Evolutionary conservation across 352 stramenopile genomes (phyloP).

Genomic region (Globisporangium middletonii): DNA sequence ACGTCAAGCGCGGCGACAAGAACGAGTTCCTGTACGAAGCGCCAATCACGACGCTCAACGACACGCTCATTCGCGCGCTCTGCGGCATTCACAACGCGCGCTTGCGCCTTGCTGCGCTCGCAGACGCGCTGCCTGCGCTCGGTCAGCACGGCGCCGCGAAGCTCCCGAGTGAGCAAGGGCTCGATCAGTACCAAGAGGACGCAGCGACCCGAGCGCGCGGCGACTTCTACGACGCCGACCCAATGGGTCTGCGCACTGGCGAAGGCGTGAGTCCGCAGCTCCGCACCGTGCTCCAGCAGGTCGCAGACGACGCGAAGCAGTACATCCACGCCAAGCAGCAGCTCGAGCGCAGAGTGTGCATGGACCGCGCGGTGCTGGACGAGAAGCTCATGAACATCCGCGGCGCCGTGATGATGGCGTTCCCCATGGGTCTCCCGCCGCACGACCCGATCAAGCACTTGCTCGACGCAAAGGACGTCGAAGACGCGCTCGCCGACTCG

Average conservation of each 20-base stretch:
- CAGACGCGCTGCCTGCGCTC: slow-evolving; percentile 72
- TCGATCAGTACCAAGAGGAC: slow-evolving; percentile 82
- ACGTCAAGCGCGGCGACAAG: slow-evolving; percentile 83
- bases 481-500: slow-evolving; percentile 57
- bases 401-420: slow-evolving; percentile 91
- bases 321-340: slow-evolving; percentile 67
- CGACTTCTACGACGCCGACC: slow-evolving; percentile 83
- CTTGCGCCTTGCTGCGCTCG: slow-evolving; percentile 62
- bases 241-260: slow-evolving; percentile 79
- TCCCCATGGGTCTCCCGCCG: slow-evolving; percentile 91
- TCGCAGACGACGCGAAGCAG: slow-evolving; percentile 69
- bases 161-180: slow-evolving; percentile 67
- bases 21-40: slow-evolving; percentile 92
- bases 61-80: slow-evolving; percentile 80
- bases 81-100: slow-evolving; percentile 81
- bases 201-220: slow-evolving; percentile 44
- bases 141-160: slow-evolving; percentile 86
- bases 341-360: slow-evolving; percentile 52
- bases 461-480: slow-evolving; percentile 63
- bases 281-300: slow-evolving; percentile 62
- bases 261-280: slow-evolving; percentile 86
- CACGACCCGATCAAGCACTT: slow-evolving; percentile 86
- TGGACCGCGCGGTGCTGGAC: slow-evolving; percentile 57
- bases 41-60: slow-evolving; percentile 61
- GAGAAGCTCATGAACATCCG: slow-evolving; percentile 93